phyloP scores from a whole-genome alignment of 106 monocot genomes.

The Agapanthus africanus region DNA sequence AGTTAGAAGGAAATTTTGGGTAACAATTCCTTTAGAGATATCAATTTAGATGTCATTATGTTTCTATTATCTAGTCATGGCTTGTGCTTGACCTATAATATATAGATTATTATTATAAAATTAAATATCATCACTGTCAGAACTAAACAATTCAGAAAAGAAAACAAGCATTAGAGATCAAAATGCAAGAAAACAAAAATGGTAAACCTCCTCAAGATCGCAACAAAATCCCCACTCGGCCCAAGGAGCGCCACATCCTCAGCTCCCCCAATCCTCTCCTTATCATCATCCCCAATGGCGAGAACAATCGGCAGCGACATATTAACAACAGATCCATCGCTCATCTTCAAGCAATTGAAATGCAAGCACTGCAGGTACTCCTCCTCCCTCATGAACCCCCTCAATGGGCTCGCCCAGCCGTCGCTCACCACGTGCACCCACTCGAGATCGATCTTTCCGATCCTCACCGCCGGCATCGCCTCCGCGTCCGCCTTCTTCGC shows the following conservation, averaged over 20 bases:
- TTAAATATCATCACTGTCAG: too few relatives aligned
- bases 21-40: too few relatives aligned
- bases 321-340: constrained; percentile 72
- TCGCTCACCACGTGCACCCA: constrained; percentile 93
- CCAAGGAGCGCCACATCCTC: constrained; percentile 57
- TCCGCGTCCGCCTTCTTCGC: constrained; percentile 47
- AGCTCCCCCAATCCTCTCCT: constrained; percentile 43
- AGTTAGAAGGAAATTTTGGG: too few relatives aligned
- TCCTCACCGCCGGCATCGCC: constrained; percentile 38
- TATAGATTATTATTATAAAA: too few relatives aligned
- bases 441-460: constrained; percentile 60
- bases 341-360: constrained; percentile 64
- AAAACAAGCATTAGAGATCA: neutral
- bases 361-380: constrained; percentile 92
- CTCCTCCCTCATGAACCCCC: constrained; percentile 92
- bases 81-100: too few relatives aligned
- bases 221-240: constrained; percentile 50
- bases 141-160: too few relatives aligned
- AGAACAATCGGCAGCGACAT: constrained; percentile 97
- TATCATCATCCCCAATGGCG: constrained; percentile 51
- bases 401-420: constrained; percentile 96
- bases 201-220: constrained; percentile 70
- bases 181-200: too few relatives aligned
- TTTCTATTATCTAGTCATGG: too few relatives aligned
- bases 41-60: too few relatives aligned